A percentile compares a stretch with the other conserved stretches of the same genome.
Conservation (phyloP, 2,329 filamentous ascomycete species). For the Fusarium siculi region DNA sequence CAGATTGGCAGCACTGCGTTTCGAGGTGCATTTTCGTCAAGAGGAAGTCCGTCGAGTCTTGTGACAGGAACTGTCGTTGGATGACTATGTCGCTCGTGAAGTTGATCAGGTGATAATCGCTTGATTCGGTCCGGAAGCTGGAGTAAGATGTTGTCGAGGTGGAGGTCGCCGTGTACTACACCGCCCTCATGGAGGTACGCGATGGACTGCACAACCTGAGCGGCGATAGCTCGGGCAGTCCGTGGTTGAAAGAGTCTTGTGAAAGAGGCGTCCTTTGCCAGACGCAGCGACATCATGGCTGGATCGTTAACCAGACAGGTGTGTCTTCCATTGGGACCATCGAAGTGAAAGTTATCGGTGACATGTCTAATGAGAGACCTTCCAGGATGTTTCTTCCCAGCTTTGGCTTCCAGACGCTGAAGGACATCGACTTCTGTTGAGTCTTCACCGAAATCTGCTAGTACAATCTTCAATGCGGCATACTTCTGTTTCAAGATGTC, state of each 20-base stretch:
- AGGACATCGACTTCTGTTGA: slow-evolving; percentile 33
- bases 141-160: slow-evolving; percentile 36
- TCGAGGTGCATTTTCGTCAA: slow-evolving; percentile 29
- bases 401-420: slow-evolving; percentile 22
- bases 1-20: slow-evolving; percentile 36
- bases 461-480: slow-evolving; percentile 37
- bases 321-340: slow-evolving; percentile 38
- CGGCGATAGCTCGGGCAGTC: slow-evolving; percentile 37
- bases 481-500: slow-evolving; percentile 37
- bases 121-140: slow-evolving; percentile 35
- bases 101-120: slow-evolving; percentile 22
- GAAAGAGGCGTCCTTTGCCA: slow-evolving; percentile 35
- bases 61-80: slow-evolving; percentile 33
- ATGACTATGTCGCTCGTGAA: slow-evolving; percentile 24
- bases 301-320: slow-evolving; percentile 38
- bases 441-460: slow-evolving; percentile 38
- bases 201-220: slow-evolving; percentile 32
- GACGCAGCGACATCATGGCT: slow-evolving; percentile 39
- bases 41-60: slow-evolving; percentile 33
- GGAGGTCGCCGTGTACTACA: slow-evolving; percentile 38
- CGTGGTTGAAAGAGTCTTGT: slow-evolving; percentile 28
- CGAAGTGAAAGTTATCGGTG: slow-evolving; percentile 35
- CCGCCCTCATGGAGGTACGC: slow-evolving; percentile 36
- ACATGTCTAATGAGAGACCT: slow-evolving; percentile 32
- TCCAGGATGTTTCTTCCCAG: slow-evolving; percentile 27